Evolutionary conservation across 306 rosid species (phyloP).

Genomic region (Cajanus cajan): DNA sequence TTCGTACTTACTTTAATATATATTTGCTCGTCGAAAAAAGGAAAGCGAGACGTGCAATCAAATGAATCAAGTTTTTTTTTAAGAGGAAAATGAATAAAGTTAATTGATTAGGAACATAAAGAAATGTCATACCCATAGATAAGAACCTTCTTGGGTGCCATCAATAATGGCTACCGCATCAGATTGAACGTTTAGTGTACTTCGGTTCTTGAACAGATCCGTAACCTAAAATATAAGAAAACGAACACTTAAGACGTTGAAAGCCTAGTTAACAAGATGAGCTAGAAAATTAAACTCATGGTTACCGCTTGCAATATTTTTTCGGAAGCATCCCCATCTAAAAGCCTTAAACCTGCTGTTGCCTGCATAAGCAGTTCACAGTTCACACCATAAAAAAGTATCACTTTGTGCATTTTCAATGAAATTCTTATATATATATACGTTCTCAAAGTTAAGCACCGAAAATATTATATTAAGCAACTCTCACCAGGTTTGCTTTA

Average conservation of each 20-base stretch:
- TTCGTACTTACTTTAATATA: not conserved
- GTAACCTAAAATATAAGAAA: constrained; percentile 43
- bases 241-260: not conserved
- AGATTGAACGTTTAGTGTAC: constrained; percentile 39
- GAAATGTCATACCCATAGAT: constrained; percentile 29
- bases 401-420: too few species aligned
- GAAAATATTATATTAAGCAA: too few species aligned
- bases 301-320: constrained; percentile 23
- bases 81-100: too few species aligned
- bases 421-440: too few species aligned
- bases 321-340: constrained; percentile 22
- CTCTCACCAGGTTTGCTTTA: too few species aligned
- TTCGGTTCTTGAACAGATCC: constrained; percentile 48
- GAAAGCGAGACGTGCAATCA: not conserved
- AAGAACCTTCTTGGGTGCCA: constrained; percentile 78
- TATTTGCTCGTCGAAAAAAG: not conserved
- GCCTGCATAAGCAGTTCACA: constrained; percentile 7
- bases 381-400: too few species aligned
- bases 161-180: constrained; percentile 53
- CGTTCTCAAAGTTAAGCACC: too few species aligned
- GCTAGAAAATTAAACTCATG: not conserved
- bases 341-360: constrained; percentile 30
- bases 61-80: too few species aligned
- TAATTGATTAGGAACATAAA: not conserved
- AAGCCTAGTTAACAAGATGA: not conserved